Percentiles rank a stretch among this genome's conserved stretches.
Conservation (phyloP, 257 asterid species). For the Prunella vulgaris region DNA sequence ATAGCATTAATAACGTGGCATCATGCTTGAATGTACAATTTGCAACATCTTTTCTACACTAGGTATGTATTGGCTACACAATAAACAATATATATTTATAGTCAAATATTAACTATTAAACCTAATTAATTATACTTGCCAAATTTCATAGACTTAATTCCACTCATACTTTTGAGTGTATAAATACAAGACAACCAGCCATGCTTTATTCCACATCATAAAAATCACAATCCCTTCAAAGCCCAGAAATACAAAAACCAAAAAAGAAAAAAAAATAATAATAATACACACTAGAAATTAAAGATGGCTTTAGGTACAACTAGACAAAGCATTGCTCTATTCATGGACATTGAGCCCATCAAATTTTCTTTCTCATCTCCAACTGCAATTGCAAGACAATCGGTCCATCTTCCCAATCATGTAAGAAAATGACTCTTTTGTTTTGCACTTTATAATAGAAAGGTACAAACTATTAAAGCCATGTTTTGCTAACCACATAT, state of each 20-base stretch:
- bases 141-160: background rate
- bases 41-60: background rate
- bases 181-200: background rate
- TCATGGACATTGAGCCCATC: slow-evolving; percentile 40
- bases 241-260: background rate
- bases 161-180: background rate
- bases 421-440: slow-evolving; percentile 27
- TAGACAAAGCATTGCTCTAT: slow-evolving; percentile 33
- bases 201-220: slow-evolving; percentile 19
- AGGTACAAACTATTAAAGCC: slow-evolving; percentile 9
- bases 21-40: background rate
- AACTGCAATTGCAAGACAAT: slow-evolving; percentile 33
- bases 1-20: background rate
- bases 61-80: background rate
- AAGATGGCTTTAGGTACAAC: slow-evolving; percentile 32
- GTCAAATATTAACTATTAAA: background rate
- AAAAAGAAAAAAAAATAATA: background rate
- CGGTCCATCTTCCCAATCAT: slow-evolving; percentile 32
- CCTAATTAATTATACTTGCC: background rate
- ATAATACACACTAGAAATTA: background rate
- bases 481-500: background rate
- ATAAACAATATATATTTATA: background rate
- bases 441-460: background rate
- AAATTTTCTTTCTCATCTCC: slow-evolving; percentile 39
- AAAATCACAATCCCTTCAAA: background rate